Evolutionary conservation across 1,139 yeast genomes (phyloP), one percentile per base, ranked within the genome.

Genomic region (Saccharomyces hybrid): DNA sequence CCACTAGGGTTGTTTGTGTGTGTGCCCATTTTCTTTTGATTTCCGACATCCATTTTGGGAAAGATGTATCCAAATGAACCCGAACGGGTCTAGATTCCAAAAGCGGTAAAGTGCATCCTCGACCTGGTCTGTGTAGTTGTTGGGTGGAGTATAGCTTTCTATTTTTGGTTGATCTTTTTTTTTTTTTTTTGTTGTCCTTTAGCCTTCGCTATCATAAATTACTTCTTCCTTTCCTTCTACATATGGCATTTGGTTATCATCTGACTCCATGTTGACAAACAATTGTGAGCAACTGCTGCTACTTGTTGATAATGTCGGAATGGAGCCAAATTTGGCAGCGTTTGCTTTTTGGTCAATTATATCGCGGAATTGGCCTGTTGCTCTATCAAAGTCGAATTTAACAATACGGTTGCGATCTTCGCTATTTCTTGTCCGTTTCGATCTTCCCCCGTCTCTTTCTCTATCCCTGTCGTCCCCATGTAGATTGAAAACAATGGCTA

Each of bases 121-220:
- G 3, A 38, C n/a, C 19, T 48, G n/a, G 21, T 31, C 12, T 48
- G 21, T 49, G 27, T 49, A 49, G 19, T 49, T 16, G 24, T 29
- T 44, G 32, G 47, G 21, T 14, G 19, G 38, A 26, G 4, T 19
- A 26, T 19, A 8, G 11, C 6, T 47, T 21, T 48, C 11, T 27
- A 9, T 14, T 27, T 14, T 28, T 14, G 42, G 14, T 21, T 9
- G 14, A 16, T 3, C 1, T 21, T 3, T 21, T 21, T 21, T 21
- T 21, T 2, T 24, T 2, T 24, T 5, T n/a, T 3, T 12, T 38
- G 14, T n/a, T 38, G 8, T 28, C n/a, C 27, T 24, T 44, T 50
- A 53, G 8, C 53, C 54, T 42, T 53, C 55, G 19, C 55, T 53
- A 42, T 53, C 55, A 44, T 53, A 53, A 31, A 53, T 38, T 12